A percentile compares a stretch with the other conserved stretches of the same genome.
These are phyloP conservation scores for Heritiera fomes DNA, from an alignment of 345 rosid species.

Conservation along the genomic window DNA sequence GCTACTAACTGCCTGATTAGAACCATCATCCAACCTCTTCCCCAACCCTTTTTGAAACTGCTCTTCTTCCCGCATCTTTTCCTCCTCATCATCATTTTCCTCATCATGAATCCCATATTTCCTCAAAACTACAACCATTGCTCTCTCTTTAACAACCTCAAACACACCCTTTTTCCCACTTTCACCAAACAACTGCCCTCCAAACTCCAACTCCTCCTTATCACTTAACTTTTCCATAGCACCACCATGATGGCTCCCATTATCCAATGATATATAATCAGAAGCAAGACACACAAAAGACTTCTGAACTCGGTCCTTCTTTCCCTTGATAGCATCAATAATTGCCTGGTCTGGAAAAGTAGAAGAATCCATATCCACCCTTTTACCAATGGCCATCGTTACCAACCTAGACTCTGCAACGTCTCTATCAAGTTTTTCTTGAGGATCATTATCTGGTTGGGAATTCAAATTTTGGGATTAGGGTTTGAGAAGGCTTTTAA, in stretches of 20 bases:
- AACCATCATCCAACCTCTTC: conserved; percentile 29
- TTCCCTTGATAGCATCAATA: too few relatives aligned
- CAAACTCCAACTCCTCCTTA: conserved; percentile 72
- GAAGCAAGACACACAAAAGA: too few relatives aligned
- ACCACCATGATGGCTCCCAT: conserved; percentile 38
- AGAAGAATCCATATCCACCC: too few relatives aligned
- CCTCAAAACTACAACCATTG: conserved; percentile 16
- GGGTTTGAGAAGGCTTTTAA: too few relatives aligned
- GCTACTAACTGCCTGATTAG: conserved; percentile 39
- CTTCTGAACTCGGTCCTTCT: conserved; percentile 45
- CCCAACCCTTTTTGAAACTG: conserved; percentile 69
- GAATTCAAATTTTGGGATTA: conserved; percentile 34
- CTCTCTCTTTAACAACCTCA: conserved; percentile 32
- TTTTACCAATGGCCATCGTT: conserved; percentile 29
- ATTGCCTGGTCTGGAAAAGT: too few relatives aligned
- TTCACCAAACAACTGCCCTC: conserved; percentile 55
- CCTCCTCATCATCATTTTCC: conserved; percentile 68
- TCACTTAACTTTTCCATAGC: conserved; percentile 68
- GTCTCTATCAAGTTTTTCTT: conserved; percentile 4
- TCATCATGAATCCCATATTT: conserved; percentile 25
- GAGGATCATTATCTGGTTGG: conserved; percentile 19
- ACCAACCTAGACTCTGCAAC: conserved; percentile 36
- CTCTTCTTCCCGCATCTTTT: conserved; percentile 90
- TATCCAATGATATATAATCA: conserved; percentile 55
- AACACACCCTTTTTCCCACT: conserved; percentile 31